Conservation (phyloP, 2,329 filamentous ascomycete genomes). For the Fusarium coicis region DNA sequence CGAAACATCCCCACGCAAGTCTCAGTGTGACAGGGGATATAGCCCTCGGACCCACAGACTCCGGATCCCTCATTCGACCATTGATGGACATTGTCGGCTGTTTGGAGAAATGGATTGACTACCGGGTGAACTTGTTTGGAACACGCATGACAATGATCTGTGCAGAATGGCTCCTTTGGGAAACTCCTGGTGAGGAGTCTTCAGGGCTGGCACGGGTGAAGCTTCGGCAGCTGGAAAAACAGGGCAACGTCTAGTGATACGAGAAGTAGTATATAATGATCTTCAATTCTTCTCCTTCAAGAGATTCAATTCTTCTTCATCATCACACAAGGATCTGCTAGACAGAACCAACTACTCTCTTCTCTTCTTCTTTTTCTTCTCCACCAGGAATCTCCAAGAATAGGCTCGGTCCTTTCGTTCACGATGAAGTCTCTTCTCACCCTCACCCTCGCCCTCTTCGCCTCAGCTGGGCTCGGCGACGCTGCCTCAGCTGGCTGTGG, state of each 20-base stretch:
- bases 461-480: constrained; percentile 18
- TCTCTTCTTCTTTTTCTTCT: neutral
- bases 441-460: constrained; percentile 17
- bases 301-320: neutral
- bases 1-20: constrained; percentile 15
- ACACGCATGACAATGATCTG: neutral
- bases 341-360: constrained; percentile 14
- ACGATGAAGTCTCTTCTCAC: constrained; percentile 15
- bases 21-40: neutral
- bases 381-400: neutral
- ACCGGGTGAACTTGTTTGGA: constrained; percentile 2
- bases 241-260: neutral
- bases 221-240: neutral
- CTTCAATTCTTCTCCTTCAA: neutral
- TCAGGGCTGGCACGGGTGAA: neutral
- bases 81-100: neutral
- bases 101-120: neutral
- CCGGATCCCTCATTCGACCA: constrained; percentile 12
- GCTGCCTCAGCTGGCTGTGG: constrained; percentile 51
- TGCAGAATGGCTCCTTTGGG: neutral
- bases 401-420: neutral
- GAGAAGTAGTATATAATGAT: neutral
- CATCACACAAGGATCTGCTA: constrained; percentile 18
- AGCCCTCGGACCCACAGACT: constrained; percentile 15
- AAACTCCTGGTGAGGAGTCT: neutral